Base-by-base conservation (phyloP, 345 rosid species). In the Pseudoturritis turrita region DNA sequence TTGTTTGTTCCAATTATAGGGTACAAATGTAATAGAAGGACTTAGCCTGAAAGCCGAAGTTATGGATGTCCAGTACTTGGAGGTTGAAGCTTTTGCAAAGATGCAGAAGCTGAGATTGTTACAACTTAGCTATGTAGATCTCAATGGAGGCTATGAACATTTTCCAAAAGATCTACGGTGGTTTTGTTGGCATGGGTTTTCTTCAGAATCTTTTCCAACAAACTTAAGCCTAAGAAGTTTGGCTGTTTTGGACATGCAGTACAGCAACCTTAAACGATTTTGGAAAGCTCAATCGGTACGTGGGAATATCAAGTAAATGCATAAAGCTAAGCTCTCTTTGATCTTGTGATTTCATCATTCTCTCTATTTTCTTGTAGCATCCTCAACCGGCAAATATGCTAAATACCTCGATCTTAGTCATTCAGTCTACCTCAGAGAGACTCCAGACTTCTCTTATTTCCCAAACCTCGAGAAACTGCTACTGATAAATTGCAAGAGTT, bases 331-430 rank as follows among this genome's bases (percentile, higher is more conserved):
- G 59, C 12, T 12, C 9, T 10, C 4, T 52, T 52, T 52, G 17
- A 13, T 52, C 0, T 33, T 10, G 17, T 18, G 1, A 36, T 6
- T 36, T 11, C 3, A 18, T 35, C n/a, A 5, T 2, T 12, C 3
- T 36, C 10, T 58, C 29, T 36, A 4, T 58, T 19, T 37, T 37
- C 11, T 36, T 61, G 66, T 41, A 23, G 66, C 35, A 14, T 33
- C 36, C 36, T 23, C 36, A n/a, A 3, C n/a, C 1, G 5, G 15
- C n/a, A 2, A 61, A 10, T 1, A 23, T 4, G 51, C 2, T 41
- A 9, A 61, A 25, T 5, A 61, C 66, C 66, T 61, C 8, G 37
- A 61, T 35, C 66, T 61, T 9, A 61, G 66, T 15, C 49, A 61
- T 43, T 61, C 66, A 9, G 3, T 9, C 14, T 2, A 41, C 9